Conservation (phyloP, 495 filamentous ascomycete species). For the Podospora australis region DNA sequence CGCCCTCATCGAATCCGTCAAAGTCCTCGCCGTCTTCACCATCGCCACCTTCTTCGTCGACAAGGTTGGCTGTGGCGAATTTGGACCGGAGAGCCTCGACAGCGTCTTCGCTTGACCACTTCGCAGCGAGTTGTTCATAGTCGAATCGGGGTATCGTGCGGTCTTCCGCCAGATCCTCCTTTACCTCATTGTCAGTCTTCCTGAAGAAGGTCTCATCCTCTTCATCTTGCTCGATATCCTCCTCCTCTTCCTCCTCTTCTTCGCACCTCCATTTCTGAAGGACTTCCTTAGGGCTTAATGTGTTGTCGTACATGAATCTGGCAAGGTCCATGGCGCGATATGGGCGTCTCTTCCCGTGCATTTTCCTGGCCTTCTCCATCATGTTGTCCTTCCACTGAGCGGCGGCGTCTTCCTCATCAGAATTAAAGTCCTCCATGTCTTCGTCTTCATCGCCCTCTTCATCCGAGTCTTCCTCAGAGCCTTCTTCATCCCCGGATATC, state of each 20-base stretch:
- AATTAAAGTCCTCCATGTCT: conserved; percentile 46
- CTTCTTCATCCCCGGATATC: conserved; percentile 62
- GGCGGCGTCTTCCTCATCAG: conserved; percentile 59
- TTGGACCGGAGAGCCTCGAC: conserved; percentile 65
- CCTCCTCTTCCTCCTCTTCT: conserved; percentile 49
- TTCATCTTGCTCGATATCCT: conserved; percentile 54
- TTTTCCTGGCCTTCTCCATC: conserved; percentile 60
- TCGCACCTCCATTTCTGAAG: conserved; percentile 74
- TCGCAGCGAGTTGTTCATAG: conserved; percentile 70
- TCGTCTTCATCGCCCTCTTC: conserved; percentile 43
- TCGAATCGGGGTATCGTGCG: conserved; percentile 72
- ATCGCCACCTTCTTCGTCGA: conserved; percentile 43
- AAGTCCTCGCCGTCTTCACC: conserved; percentile 50
- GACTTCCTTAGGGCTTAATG: conserved; percentile 66
- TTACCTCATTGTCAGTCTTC: conserved; percentile 56
- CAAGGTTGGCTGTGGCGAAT: conserved; percentile 65
- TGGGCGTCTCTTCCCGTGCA: conserved; percentile 60
- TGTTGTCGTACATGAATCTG: conserved; percentile 81
- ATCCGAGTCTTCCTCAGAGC: conserved; percentile 56
- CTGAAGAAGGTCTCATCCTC: conserved; percentile 75
- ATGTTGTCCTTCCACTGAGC: conserved; percentile 83
- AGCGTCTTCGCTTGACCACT: conserved; percentile 75
- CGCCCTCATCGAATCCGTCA: conserved; percentile 79
- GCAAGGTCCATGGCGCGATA: conserved; percentile 76
- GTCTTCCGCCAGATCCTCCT: conserved; percentile 62